These are phyloP conservation scores for Penicillium bovifimosum DNA, from an alignment of 495 filamentous ascomycete genomes.

Conservation along the genomic window DNA sequence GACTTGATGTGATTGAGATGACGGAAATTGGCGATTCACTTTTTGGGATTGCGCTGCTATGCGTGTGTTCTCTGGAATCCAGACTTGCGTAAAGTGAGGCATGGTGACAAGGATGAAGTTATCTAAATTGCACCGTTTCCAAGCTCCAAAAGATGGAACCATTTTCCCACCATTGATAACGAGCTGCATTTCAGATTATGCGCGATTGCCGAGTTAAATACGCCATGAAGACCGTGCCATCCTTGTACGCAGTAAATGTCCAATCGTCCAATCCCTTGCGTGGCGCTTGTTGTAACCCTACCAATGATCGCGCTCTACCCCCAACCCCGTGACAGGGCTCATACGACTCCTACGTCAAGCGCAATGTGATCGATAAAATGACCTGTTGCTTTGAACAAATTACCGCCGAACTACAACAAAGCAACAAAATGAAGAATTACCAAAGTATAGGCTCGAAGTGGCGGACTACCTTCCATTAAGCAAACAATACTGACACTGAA, in stretches of 20 bases:
- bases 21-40: not conserved
- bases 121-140: not conserved
- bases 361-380: not conserved
- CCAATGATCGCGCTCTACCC: not conserved
- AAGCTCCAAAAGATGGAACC: not conserved
- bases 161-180: not conserved
- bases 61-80: no score
- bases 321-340: not conserved
- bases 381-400: not conserved
- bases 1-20: not conserved
- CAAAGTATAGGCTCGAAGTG: no score
- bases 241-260: not conserved
- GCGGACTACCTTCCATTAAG: not conserved
- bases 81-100: not conserved
- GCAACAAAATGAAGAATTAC: not conserved
- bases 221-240: not conserved
- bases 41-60: no score
- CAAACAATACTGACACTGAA: no score
- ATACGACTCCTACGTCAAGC: not conserved
- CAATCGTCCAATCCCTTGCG: not conserved
- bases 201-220: not conserved
- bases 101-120: not conserved
- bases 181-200: not conserved
- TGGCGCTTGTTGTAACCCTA: not conserved
- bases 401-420: not conserved